phyloP scores from a whole-genome alignment of 1,139 yeast species.

The Protomyces lactucae-debilis region DNA sequence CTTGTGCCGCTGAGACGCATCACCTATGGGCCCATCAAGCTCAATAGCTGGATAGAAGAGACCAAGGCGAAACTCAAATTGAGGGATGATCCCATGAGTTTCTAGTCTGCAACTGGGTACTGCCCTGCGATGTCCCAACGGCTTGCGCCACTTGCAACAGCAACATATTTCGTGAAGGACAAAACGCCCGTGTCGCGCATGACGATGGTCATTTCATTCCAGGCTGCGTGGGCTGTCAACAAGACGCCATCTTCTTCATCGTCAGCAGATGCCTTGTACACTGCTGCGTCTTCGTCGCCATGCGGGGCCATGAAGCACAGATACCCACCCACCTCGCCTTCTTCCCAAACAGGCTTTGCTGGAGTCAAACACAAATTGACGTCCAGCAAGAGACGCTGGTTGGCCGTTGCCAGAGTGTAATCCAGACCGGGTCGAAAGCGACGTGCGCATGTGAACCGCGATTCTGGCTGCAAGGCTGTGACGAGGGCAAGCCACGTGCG shows the following conservation, averaged over 20 bases:
- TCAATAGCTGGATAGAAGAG: conserved; percentile 37
- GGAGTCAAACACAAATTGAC: conserved; percentile 41
- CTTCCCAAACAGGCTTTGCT: conserved; percentile 31
- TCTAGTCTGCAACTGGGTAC: conserved; percentile 36
- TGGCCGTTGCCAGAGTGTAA: conserved; percentile 81
- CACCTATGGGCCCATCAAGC: conserved; percentile 37
- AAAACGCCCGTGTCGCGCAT: conserved; percentile 78
- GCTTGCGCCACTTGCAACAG: conserved; percentile 80
- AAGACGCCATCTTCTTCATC: conserved; percentile 69
- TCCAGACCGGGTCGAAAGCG: conserved; percentile 94
- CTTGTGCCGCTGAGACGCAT: conserved; percentile 38
- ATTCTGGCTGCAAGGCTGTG: conserved; percentile 60
- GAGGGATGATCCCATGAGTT: neutral
- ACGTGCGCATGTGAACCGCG: conserved; percentile 67
- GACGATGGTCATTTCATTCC: conserved; percentile 76
- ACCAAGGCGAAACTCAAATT: conserved; percentile 32
- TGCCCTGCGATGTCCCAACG: conserved; percentile 86
- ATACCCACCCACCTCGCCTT: conserved; percentile 88
- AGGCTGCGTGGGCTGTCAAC: conserved; percentile 71
- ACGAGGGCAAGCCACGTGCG: conserved; percentile 63
- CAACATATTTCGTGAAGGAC: conserved; percentile 87
- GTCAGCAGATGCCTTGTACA: conserved; percentile 26
- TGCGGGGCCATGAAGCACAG: conserved; percentile 67
- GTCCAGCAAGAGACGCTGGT: conserved; percentile 40
- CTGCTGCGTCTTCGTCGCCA: conserved; percentile 36